phyloP scores from a whole-genome alignment of 2,329 filamentous ascomycete species.

The Cladosporium sp. region DNA sequence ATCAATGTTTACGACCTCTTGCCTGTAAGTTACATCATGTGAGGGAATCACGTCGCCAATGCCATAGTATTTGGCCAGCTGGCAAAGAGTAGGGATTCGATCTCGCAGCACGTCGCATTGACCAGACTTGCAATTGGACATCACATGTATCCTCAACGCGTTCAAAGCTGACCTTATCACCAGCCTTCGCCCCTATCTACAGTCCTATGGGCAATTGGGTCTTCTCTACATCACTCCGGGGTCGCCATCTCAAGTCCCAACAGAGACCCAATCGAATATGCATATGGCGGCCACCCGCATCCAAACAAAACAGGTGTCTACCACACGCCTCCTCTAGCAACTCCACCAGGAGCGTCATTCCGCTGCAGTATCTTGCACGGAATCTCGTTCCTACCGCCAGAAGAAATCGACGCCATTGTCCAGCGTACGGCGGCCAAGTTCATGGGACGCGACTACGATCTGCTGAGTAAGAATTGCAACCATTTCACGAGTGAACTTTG shows the following conservation, averaged over 20 bases:
- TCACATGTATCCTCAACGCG: not conserved
- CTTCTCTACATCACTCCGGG: slow-evolving; percentile 75
- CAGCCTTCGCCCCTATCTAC: slow-evolving; percentile 72
- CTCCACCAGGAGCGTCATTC: slow-evolving; percentile 75
- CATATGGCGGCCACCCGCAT: slow-evolving; percentile 76
- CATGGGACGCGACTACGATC: slow-evolving; percentile 71
- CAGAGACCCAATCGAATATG: slow-evolving; percentile 60
- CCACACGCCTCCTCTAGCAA: slow-evolving; percentile 66
- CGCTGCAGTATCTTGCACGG: slow-evolving; percentile 71
- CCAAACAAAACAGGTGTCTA: slow-evolving; percentile 72
- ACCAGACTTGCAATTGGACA: not conserved
- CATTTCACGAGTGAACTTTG: slow-evolving; percentile 79
- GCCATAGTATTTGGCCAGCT: no score
- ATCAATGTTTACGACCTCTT: slow-evolving; percentile 37
- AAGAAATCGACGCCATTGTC: slow-evolving; percentile 69
- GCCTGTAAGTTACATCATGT: slow-evolving; percentile 27
- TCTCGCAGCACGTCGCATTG: not conserved
- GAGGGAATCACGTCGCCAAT: no score
- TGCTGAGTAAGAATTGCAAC: slow-evolving; percentile 82
- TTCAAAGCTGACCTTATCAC: slow-evolving; percentile 9
- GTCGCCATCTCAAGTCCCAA: slow-evolving; percentile 54
- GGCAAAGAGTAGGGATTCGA: not conserved
- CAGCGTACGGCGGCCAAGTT: slow-evolving; percentile 64
- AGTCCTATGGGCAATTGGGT: slow-evolving; percentile 71
- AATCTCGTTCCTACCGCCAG: slow-evolving; percentile 64